Evolutionary conservation across 2,329 filamentous ascomycete species (phyloP).

Genomic region (Colletotrichum euphorbiae): DNA sequence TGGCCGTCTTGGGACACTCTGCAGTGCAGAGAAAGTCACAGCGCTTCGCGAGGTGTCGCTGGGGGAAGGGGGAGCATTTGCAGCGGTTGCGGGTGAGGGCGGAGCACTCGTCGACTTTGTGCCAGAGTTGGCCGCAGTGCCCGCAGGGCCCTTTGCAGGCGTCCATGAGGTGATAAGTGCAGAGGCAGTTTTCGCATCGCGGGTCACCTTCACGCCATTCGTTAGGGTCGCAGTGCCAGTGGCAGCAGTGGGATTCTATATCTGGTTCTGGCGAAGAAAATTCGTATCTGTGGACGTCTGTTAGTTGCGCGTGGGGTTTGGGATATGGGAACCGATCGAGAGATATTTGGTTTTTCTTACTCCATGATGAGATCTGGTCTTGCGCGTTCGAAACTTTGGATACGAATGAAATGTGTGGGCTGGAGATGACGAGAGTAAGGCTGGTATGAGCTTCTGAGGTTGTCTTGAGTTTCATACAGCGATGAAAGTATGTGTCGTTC

Average conservation of each 20-base stretch:
- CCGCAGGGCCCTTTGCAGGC: conserved; percentile 48
- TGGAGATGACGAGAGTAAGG: too few relatives aligned
- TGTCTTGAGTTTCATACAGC: too few relatives aligned
- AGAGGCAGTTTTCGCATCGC: conserved; percentile 45
- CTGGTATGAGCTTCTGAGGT: too few relatives aligned
- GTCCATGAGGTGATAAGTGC: conserved; percentile 43
- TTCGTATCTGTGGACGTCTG: background rate
- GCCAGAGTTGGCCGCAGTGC: conserved; percentile 48
- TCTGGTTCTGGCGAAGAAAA: too few relatives aligned
- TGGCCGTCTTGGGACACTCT: conserved; percentile 45
- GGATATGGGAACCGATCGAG: too few relatives aligned
- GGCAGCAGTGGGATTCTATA: too few relatives aligned
- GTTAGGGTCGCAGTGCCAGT: too few relatives aligned
- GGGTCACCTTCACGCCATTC: too few relatives aligned
- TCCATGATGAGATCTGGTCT: background rate
- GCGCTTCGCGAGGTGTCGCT: conserved; percentile 48
- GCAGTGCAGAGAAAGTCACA: conserved; percentile 51
- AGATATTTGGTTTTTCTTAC: too few relatives aligned
- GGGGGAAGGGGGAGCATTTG: conserved; percentile 54
- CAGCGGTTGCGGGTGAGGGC: conserved; percentile 50
- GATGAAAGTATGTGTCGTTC: too few relatives aligned
- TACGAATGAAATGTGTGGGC: too few relatives aligned
- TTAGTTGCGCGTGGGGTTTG: background rate
- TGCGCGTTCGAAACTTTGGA: too few relatives aligned
- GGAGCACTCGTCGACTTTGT: conserved; percentile 47